Evolutionary conservation across 2,329 filamentous ascomycete species (phyloP).

Genomic region (Arthrinium phaeospermum): DNA sequence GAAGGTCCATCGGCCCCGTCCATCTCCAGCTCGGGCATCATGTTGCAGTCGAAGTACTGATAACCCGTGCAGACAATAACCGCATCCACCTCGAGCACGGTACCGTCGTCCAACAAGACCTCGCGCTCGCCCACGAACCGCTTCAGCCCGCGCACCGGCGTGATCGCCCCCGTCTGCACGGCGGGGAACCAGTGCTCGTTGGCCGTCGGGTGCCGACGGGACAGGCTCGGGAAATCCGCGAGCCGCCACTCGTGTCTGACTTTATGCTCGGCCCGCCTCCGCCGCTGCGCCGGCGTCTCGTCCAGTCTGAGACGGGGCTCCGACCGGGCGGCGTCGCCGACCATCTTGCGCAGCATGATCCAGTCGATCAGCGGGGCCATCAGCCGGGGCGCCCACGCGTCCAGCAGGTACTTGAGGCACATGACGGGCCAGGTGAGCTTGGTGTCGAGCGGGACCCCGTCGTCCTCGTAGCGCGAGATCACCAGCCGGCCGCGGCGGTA

Average conservation of each 20-base stretch:
- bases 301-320: slow-evolving; percentile 19
- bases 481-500: slow-evolving; percentile 29
- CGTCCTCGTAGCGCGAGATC: slow-evolving; percentile 27
- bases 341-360: slow-evolving; percentile 30
- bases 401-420: slow-evolving; percentile 32
- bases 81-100: slow-evolving; percentile 27
- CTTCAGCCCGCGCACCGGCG: slow-evolving; percentile 28
- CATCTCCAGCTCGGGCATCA: slow-evolving; percentile 34
- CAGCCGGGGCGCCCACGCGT: slow-evolving; percentile 27
- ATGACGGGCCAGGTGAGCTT: slow-evolving; percentile 28
- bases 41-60: slow-evolving; percentile 26
- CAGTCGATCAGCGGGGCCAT: slow-evolving; percentile 25
- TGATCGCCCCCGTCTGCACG: slow-evolving; percentile 25
- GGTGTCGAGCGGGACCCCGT: slow-evolving; percentile 28
- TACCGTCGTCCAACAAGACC: slow-evolving; percentile 27
- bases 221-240: slow-evolving; percentile 28
- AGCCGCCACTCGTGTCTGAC: slow-evolving; percentile 29
- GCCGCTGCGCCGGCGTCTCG: background rate
- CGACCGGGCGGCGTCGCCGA: slow-evolving; percentile 27
- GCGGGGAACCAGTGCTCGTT: slow-evolving; percentile 33
- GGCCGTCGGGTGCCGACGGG: slow-evolving; percentile 27
- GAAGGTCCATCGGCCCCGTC: slow-evolving; percentile 28
- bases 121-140: slow-evolving; percentile 27
- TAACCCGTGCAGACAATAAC: slow-evolving; percentile 34
- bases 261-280: slow-evolving; percentile 22